Base-by-base conservation (phyloP, 257 asterid species). In the Datura wrightii region DNA sequence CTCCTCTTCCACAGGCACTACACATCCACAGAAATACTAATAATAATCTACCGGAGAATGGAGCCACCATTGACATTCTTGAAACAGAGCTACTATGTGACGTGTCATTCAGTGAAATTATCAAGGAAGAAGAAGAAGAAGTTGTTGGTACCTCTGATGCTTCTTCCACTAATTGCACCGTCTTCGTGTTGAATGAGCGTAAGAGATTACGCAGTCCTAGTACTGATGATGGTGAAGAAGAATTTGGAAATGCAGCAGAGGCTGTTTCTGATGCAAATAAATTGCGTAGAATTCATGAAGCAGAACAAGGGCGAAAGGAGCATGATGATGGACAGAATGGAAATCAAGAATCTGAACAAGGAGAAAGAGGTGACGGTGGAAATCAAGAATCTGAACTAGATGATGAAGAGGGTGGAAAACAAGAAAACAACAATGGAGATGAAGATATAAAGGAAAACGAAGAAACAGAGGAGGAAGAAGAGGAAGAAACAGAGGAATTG, bases 181-280 rank as follows among this genome's bases (percentile, higher is more conserved):
- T 31, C 5, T 59, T 10, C 8, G 13, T n/a, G 14, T 59, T 59
- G 66, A 59, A 3, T n/a, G 36, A 59, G n/a, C 11, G 66, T 59
- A n/a, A n/a, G 66, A 8, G 66, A 59, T n/a, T n/a, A 59, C 66
- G 42, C 42, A 2, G 42, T 39, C 42, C 42, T 39, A 39, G 36
- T 59, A 59, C 36, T n/a, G 66, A 59, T 59, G 66, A 59, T 59
- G 66, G n/a, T n/a, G 66, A 59, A 59, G 36, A 59, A 59, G 60
- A 5, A 16, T 36, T 16, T 10, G 56, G 19, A 1, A 13, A 54
- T 59, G 37, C 6, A n/a, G 19, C 13, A 59, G 36, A n/a, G 36
- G 66, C 36, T 58, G 31, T 60, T n/a, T 58, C 65, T n/a, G 65
- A n/a, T 58, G 10, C 11, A 34, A 58, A 0, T 58, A 58, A 58